Base-by-base conservation (phyloP, 2,329 filamentous ascomycete species). In the Knufia petricola region DNA sequence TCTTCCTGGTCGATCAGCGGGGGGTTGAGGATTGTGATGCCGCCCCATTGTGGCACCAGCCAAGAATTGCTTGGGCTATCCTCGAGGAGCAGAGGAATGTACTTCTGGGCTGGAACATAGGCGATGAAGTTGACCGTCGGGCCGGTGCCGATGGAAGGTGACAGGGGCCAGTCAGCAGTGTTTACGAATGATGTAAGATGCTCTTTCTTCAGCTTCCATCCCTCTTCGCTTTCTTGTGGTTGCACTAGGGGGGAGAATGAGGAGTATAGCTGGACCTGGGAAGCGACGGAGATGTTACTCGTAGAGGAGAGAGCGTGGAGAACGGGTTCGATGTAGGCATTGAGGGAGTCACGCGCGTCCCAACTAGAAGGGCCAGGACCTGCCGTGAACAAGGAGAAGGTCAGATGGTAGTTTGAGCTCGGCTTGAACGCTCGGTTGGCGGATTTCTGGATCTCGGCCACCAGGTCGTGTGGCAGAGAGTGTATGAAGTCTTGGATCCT, bases 101-200 rank as follows among this genome's bases (percentile, higher is more conserved):
- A 74, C 4, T 68, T 68, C 50, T 84, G 78, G 50, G 86, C 81
- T 4, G 89, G 87, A 6, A 94, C 81, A 61, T 92, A 98, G 23
- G 96, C 75, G 49, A 96, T 82, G 63, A 98, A 96, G 67, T 98
- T 96, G 61, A 98, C 82, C 0, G 92, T 98, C 1, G 92, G 92
- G 0, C 90, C 90, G 41, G 54, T 44, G 36, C 89, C 92, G 57
- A 98, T 96, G 49, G 87, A 95, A 0, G 90, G 90, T 53, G 85
- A 94, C 2, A 98, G 69, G 0, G 92, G 92, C 92, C 92, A 98
- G 68, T 98, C 92, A 1, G 92, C 92, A 2, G 90, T 89, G 61
- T 98, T 98, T 66, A 98, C 88, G 61, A 98, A 98, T 1, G 86
- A 89, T 31, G 87, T 87, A 1, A 98, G 74, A 59, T 95, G 88